These are phyloP conservation scores for Colletotrichum sp. DNA, from an alignment of 2,329 filamentous ascomycete genomes.

Conservation along the genomic window DNA sequence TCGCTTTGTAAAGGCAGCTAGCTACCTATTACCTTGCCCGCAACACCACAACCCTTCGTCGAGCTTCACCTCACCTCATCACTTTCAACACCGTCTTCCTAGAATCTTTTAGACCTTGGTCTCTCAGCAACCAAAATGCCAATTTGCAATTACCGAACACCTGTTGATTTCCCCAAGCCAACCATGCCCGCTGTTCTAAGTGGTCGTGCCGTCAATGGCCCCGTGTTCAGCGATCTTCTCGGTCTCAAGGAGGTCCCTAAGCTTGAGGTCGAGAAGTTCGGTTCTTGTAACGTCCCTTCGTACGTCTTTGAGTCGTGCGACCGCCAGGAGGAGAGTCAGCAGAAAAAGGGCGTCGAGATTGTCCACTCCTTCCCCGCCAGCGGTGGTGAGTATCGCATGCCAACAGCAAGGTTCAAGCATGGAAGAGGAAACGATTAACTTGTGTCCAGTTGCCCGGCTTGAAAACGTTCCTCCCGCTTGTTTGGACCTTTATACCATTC, in stretches of 20 bases:
- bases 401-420: neutral
- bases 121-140: neutral
- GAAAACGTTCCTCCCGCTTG: neutral
- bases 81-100: neutral
- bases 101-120: accelerated
- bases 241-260: neutral
- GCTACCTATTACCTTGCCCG: too few relatives aligned
- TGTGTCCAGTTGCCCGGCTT: accelerated
- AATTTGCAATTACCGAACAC: too few relatives aligned
- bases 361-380: neutral
- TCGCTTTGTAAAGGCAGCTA: too few relatives aligned
- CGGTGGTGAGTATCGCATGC: neutral
- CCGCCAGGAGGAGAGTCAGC: neutral
- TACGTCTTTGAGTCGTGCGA: neutral
- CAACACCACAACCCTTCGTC: neutral
- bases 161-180: accelerated
- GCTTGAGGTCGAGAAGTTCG: neutral
- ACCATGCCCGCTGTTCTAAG: neutral
- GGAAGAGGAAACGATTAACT: neutral
- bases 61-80: neutral
- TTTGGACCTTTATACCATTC: neutral
- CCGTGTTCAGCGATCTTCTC: neutral
- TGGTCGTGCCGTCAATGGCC: neutral
- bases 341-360: neutral
- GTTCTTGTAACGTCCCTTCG: neutral